A percentile compares a stretch with the other conserved stretches of the same genome.
These are phyloP conservation scores for Zoysia japonica DNA, from an alignment of 176 grass and related monocot species.

Conservation along the genomic window DNA sequence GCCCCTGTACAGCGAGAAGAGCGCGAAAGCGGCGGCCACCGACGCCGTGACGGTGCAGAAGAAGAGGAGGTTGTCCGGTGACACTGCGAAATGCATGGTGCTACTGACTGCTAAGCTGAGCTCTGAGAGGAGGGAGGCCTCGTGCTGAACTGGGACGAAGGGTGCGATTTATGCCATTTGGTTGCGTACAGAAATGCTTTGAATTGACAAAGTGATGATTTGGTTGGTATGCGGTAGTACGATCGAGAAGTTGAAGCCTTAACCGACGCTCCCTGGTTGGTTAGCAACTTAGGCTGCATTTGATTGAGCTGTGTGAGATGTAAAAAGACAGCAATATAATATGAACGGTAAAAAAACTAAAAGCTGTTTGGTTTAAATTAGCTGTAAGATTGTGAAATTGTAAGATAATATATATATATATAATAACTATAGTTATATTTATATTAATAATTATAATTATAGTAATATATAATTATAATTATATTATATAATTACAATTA, in stretches of 20 bases:
- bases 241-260: not conserved
- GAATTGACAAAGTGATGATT: slow-evolving; percentile 22
- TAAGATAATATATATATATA: too few relatives aligned
- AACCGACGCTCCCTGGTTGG: slow-evolving; percentile 17
- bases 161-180: slow-evolving; percentile 5
- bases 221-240: slow-evolving; percentile 5
- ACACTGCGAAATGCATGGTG: slow-evolving; percentile 24
- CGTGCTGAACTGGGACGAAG: too few relatives aligned
- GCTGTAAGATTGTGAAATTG: too few relatives aligned
- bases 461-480: too few relatives aligned
- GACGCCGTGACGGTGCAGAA: slow-evolving; percentile 34
- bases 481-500: too few relatives aligned
- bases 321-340: too few relatives aligned
- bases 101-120: not conserved
- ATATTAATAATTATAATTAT: too few relatives aligned
- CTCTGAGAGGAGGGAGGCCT: not conserved
- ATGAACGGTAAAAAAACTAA: too few relatives aligned
- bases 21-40: slow-evolving; percentile 10
- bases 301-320: too few relatives aligned
- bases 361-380: too few relatives aligned
- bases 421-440: too few relatives aligned
- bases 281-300: not conserved
- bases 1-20: slow-evolving; percentile 43
- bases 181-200: slow-evolving; percentile 33
- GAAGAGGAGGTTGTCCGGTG: slow-evolving; percentile 45